Evolutionary conservation across 192 early-diverging fungal genomes (phyloP).

Genomic region (Dimargaris verticillata): DNA sequence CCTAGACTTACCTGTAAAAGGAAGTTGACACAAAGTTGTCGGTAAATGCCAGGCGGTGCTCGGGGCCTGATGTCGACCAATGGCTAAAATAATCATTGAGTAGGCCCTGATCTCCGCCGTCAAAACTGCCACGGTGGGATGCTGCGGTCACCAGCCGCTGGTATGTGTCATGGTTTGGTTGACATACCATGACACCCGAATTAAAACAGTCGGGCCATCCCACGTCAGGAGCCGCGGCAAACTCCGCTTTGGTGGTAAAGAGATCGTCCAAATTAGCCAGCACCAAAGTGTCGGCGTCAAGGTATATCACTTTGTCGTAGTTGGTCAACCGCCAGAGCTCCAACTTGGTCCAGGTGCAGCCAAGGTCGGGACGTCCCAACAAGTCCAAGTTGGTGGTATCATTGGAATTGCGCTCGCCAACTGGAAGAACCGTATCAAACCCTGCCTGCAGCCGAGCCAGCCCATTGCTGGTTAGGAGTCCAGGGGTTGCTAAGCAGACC

Average conservation of each 20-base stretch:
- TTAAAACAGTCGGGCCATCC: constrained; percentile 98
- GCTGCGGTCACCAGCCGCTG: constrained; percentile 20
- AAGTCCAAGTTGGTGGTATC: constrained; percentile 33
- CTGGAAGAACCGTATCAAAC: constrained; percentile 51
- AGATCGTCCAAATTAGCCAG: constrained; percentile 63
- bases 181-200: constrained; percentile 64
- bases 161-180: neutral
- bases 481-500: constrained; percentile 51
- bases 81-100: constrained; percentile 72
- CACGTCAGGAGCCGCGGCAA: constrained; percentile 80
- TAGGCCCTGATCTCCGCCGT: constrained; percentile 86
- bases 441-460: constrained; percentile 32
- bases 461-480: constrained; percentile 30
- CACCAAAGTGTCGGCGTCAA: constrained; percentile 89
- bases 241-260: constrained; percentile 43
- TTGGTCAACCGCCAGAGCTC: constrained; percentile 64
- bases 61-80: constrained; percentile 44
- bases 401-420: neutral
- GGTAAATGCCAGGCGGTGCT: constrained; percentile 66
- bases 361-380: constrained; percentile 82
- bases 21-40: constrained; percentile 43
- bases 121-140: neutral
- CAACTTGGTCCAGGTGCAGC: constrained; percentile 80
- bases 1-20: constrained; percentile 17
- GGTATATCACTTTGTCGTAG: constrained; percentile 52